phyloP scores from a whole-genome alignment of 2,329 filamentous ascomycete genomes.

The Hypomyces perniciosus region DNA sequence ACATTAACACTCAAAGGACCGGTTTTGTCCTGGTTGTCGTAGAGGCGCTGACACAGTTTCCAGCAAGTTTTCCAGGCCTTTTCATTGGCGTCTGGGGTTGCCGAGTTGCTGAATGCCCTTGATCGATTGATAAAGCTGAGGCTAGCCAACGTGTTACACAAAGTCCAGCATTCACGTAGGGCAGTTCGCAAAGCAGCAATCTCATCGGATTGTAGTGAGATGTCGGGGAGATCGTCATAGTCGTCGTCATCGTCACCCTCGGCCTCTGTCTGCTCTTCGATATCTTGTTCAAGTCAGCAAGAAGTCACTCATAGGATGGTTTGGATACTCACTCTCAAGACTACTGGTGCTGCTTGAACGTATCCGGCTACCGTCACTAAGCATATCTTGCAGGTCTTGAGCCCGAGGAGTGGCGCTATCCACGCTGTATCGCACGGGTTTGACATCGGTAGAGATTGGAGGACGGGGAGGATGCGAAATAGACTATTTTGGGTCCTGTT shows the following conservation, averaged over 20 bases:
- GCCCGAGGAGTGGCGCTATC: conserved; percentile 74
- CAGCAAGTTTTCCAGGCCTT: conserved; percentile 92
- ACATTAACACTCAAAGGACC: conserved; percentile 61
- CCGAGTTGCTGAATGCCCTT: conserved; percentile 69
- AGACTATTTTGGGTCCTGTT: not conserved
- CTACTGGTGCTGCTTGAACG: conserved; percentile 66
- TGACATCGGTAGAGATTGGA: conserved; percentile 68
- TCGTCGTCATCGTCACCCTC: conserved; percentile 52
- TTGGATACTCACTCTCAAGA: conserved; percentile 60
- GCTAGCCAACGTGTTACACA: conserved; percentile 84
- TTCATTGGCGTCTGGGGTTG: conserved; percentile 71
- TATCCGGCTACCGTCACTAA: conserved; percentile 46
- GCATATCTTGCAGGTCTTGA: conserved; percentile 73
- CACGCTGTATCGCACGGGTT: conserved; percentile 57
- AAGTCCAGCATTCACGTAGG: conserved; percentile 83
- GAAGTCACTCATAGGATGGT: not conserved
- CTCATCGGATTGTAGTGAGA: conserved; percentile 40
- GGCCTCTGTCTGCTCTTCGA: conserved; percentile 47
- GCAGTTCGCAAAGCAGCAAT: conserved; percentile 66
- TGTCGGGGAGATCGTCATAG: conserved; percentile 23
- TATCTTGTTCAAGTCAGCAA: conserved; percentile 37
- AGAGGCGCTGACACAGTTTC: conserved; percentile 85
- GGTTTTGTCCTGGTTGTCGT: conserved; percentile 70
- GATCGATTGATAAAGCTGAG: conserved; percentile 79
- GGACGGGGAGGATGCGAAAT: conserved; percentile 50